phyloP scores from a whole-genome alignment of 1,284 basidiomycete genomes.

The Ceratobasidium sp. region DNA sequence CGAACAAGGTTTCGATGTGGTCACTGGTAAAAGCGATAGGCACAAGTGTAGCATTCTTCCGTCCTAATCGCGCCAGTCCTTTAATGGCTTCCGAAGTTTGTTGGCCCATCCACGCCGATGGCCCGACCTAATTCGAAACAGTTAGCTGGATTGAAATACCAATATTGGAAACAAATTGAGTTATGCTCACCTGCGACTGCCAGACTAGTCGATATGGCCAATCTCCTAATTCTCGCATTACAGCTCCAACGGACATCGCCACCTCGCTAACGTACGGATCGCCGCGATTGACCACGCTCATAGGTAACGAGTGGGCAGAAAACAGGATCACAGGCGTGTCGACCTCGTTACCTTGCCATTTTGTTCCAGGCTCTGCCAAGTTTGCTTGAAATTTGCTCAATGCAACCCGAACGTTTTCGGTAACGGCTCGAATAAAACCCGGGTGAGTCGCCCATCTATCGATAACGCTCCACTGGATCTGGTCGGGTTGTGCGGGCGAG shows the following conservation, averaged over 20 bases:
- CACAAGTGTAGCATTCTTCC: conserved; percentile 88
- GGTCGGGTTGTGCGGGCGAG: conserved; percentile 64
- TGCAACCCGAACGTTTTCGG: conserved; percentile 86
- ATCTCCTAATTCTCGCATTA: conserved; percentile 78
- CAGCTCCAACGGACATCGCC: conserved; percentile 89
- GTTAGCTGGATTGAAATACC: neutral
- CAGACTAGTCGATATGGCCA: conserved; percentile 90
- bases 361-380: conserved; percentile 66
- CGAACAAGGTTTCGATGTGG: conserved; percentile 98
- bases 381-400: conserved; percentile 83
- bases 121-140: conserved; percentile 72
- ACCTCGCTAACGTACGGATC: conserved; percentile 98
- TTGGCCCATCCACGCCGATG: conserved; percentile 97
- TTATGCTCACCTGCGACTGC: conserved; percentile 78
- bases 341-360: conserved; percentile 31
- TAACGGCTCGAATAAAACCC: conserved; percentile 92
- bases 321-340: conserved; percentile 78
- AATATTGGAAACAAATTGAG: neutral
- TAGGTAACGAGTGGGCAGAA: conserved; percentile 97
- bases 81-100: conserved; percentile 94
- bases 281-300: conserved; percentile 97
- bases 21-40: conserved; percentile 99
- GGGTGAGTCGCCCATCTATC: conserved; percentile 98
- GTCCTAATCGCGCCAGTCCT: conserved; percentile 88
- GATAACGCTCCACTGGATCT: conserved; percentile 95